Conservation (phyloP, 1,284 basidiomycete species). For the Microbotryum silenes-acaulis region DNA sequence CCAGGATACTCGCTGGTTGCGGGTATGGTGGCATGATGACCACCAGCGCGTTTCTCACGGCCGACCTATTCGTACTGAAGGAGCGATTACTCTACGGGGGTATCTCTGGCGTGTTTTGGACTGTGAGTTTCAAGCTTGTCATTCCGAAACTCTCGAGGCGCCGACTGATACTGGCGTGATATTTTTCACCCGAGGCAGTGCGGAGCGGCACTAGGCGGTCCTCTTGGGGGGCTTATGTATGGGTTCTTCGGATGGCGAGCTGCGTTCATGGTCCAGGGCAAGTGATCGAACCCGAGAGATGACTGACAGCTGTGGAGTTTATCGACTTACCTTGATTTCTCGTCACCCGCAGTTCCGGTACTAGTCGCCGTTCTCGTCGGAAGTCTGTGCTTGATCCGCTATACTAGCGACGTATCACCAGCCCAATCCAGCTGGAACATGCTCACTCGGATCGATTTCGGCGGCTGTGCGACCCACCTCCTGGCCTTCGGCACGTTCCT, state of each 20-base stretch:
- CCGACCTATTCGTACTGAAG: constrained; percentile 68
- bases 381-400: constrained; percentile 3
- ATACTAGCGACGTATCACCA: background rate
- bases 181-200: background rate
- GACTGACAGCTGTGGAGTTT: background rate
- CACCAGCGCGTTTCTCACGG: constrained; percentile 55
- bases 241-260: constrained; percentile 16
- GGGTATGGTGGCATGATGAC: constrained; percentile 43
- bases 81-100: constrained; percentile 56
- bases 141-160: background rate
- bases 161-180: background rate
- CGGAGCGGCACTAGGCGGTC: constrained; percentile 11
- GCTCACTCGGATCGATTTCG: constrained; percentile 15
- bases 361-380: constrained; percentile 1
- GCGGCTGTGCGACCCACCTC: constrained; percentile 6
- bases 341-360: constrained; percentile 9
- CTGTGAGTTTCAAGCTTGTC: background rate
- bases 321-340: too few relatives aligned
- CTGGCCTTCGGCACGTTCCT: constrained; percentile 5
- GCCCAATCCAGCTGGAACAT: constrained; percentile 4
- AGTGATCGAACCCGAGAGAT: background rate
- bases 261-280: constrained; percentile 2
- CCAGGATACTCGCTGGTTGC: constrained; percentile 11
- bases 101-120: constrained; percentile 17
- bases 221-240: constrained; percentile 7